Base-by-base conservation (phyloP, 2,329 filamentous ascomycete genomes). In the Ophiosphaerella narmari region DNA sequence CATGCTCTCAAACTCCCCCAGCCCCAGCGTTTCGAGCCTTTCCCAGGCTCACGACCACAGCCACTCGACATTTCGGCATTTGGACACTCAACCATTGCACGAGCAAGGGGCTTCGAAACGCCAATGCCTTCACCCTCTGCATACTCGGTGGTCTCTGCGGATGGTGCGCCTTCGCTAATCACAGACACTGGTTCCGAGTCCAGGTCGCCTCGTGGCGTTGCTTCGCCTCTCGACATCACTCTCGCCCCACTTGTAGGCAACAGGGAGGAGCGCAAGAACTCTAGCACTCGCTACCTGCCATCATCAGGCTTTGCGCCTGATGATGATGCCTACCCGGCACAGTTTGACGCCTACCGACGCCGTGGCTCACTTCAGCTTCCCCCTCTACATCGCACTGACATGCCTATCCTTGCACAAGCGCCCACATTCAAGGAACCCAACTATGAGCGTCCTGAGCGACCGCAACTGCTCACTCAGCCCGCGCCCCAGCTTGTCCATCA, bases 121-220 rank as follows among this genome's bases (percentile, higher is more conserved):
- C 80, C 86, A 32, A 78, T 88, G 60, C 84, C 83, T 36, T 89
- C 86, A 7, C 86, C 86, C 12, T 79, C 77, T 13, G 79, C 82
- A 43, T 83, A 80, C 59, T 87, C 85, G 2, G 83, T 86, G 45
- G 78, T 82, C 34, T 89, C 87, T 2, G 75, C 81, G 13, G 86
- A 88, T 38, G 78, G 79, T 26, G 83, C 86, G 4, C 87, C 87
- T 6, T 89, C 87, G 1, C 79, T 90, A 55, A 79, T 89, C 42
- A 91, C 89, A 0, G 90, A 94, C 68, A 74, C 68, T 41, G 78
- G 77, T 16, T 79, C 77, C 23, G 72, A 76, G 53, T 75, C 76
- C 3, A 72, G 77, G 41, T 80, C 77, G 39, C 77, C 77, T 18
- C 73, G 74, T 43, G 72, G 74, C 46, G 74, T 74, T 23, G 69